Evolutionary conservation across 2,329 filamentous ascomycete genomes (phyloP).

Genomic region (Pseudocercospora cruenta): DNA sequence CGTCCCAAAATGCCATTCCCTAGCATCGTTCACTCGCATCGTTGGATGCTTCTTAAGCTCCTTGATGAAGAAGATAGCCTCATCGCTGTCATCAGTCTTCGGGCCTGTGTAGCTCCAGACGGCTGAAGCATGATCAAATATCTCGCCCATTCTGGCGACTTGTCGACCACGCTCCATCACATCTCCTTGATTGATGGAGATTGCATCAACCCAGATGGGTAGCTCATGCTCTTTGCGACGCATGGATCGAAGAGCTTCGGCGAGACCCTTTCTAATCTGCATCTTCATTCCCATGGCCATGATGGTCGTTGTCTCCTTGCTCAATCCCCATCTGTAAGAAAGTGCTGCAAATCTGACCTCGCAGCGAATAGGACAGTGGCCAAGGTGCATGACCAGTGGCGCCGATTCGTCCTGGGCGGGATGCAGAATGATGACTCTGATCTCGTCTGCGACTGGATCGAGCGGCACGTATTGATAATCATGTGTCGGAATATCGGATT

Average conservation of each 20-base stretch:
- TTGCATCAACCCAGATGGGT: constrained; percentile 13
- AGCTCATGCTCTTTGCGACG: not conserved
- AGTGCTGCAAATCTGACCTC: constrained; percentile 18
- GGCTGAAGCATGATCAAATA: constrained; percentile 6
- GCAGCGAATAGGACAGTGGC: constrained; percentile 15
- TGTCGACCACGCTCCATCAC: constrained; percentile 9
- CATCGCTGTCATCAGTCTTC: constrained; percentile 15
- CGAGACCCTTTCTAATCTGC: constrained; percentile 3
- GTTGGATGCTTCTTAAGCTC: constrained; percentile 12
- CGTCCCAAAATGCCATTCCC: constrained; percentile 20
- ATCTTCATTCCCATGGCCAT: constrained; percentile 3
- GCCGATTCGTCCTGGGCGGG: not conserved
- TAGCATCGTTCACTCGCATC: constrained; percentile 13
- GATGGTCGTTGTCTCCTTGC: not conserved
- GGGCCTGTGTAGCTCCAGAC: constrained; percentile 10
- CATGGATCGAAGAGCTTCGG: not conserved
- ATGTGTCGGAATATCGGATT: not conserved
- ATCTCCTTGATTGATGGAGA: constrained; percentile 16
- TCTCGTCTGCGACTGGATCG: constrained; percentile 11
- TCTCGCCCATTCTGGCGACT: constrained; percentile 10
- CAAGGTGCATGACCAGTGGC: constrained; percentile 11
- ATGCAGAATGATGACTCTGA: constrained; percentile 6
- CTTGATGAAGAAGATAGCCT: constrained; percentile 12
- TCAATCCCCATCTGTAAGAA: constrained; percentile 19
- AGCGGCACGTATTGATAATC: constrained; percentile 9